These are phyloP conservation scores for Thoreauomyces humboldtii DNA, from an alignment of 192 early-diverging fungal genomes.

Conservation along the genomic window DNA sequence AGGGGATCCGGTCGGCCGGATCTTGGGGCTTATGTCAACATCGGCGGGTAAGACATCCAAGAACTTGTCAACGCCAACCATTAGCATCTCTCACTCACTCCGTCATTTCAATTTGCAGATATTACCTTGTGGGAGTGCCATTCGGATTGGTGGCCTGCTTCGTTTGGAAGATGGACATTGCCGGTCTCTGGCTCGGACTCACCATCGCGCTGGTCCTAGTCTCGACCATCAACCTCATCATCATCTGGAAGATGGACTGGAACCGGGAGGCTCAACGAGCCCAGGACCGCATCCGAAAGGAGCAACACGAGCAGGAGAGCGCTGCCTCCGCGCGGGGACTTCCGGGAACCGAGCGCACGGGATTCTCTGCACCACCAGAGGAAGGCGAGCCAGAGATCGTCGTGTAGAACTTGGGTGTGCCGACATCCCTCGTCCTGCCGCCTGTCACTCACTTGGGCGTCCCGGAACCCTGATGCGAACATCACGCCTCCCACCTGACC, in stretches of 20 bases:
- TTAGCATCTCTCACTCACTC: background rate
- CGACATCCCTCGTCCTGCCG: too few species aligned
- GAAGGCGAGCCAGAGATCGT: too few species aligned
- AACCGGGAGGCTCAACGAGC: conserved; percentile 28
- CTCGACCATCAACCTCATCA: conserved; percentile 33
- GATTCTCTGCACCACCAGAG: too few species aligned
- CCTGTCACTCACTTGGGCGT: too few species aligned
- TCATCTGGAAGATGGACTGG: conserved; percentile 40
- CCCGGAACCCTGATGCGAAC: too few species aligned
- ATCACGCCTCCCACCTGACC: too few species aligned
- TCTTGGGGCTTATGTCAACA: conserved; percentile 50
- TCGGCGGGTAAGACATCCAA: conserved; percentile 29
- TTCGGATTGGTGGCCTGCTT: conserved; percentile 49
- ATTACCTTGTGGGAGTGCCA: conserved; percentile 71
- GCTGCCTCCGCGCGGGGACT: too few species aligned
- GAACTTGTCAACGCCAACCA: too few species aligned
- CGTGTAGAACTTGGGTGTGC: too few species aligned
- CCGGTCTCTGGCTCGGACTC: conserved; percentile 49
- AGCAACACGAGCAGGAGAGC: background rate
- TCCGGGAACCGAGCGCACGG: too few species aligned
- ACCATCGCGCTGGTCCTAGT: conserved; percentile 51
- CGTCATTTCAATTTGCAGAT: conserved; percentile 26
- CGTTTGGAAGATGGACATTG: conserved; percentile 21
- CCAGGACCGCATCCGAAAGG: conserved; percentile 4
- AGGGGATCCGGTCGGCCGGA: conserved; percentile 78